phyloP scores from a whole-genome alignment of 805 yeast species.

The Kazachstania viticola region DNA sequence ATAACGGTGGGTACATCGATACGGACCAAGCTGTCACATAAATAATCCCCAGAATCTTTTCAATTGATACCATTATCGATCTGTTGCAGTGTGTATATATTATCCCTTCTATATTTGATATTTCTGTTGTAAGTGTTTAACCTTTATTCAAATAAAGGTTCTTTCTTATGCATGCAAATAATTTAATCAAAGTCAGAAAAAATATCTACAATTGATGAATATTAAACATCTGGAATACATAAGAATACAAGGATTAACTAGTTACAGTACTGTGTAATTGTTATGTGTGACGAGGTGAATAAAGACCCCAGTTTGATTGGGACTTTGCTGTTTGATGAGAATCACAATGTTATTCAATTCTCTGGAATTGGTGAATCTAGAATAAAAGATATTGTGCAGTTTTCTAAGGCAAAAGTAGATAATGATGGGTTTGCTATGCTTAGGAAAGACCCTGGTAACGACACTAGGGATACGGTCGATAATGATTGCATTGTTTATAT shows the following conservation, averaged over 20 bases:
- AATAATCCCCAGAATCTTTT: conserved; percentile 25
- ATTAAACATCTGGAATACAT: too few species aligned
- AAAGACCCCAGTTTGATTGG: conserved; percentile 12
- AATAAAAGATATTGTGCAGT: conserved; percentile 14
- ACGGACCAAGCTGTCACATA: conserved; percentile 35
- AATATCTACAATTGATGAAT: too few species aligned
- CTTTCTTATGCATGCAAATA: too few species aligned
- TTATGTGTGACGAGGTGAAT: too few species aligned
- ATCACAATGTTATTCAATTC: conserved; percentile 20
- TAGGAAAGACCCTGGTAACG: conserved; percentile 9
- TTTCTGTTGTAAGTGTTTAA: too few species aligned
- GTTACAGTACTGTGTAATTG: too few species aligned
- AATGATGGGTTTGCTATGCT: conserved; percentile 19
- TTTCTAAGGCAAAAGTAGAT: conserved; percentile 16
- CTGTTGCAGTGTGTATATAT: too few species aligned
- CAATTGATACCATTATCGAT: conserved; percentile 4
- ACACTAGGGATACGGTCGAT: too few species aligned
- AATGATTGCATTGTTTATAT: conserved; percentile 10
- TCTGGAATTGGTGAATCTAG: conserved; percentile 24
- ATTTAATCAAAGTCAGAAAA: too few species aligned
- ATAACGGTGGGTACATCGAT: conserved; percentile 40
- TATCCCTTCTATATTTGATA: too few species aligned
- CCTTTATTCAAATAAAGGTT: too few species aligned
- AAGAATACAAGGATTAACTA: too few species aligned
- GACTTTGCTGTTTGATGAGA: conserved; percentile 22